Base-by-base conservation (phyloP, 1,139 yeast species). In the Zygoascus meyerae region DNA sequence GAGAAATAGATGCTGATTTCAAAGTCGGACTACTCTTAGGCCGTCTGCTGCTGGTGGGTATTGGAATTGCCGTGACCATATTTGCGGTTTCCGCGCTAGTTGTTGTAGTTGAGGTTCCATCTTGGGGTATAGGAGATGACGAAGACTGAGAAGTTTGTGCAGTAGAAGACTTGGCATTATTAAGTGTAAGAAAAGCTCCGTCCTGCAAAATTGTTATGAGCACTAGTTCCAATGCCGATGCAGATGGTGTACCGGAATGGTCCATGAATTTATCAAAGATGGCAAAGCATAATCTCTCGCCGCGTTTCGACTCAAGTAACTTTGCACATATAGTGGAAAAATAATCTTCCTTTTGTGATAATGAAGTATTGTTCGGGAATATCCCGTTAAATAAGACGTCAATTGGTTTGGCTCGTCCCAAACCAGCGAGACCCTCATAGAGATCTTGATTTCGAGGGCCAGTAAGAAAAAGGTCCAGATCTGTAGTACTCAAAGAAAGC, bases 341-440 rank as follows among this genome's bases (percentile, higher is more conserved):
- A 40, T 62, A 58, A 39, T 60, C 63, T n/a, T 58, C 51, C 7
- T 67, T 52, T 38, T 61, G 61, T 16, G 50, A 32, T 21, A 31
- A 30, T 2, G 34, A 29, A 3, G 57, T 47, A 14, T 52, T 52
- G 17, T 60, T 55, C 6, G 65, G 62, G 44, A 65, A 57, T 5
- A 66, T 48, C 2, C 65, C 60, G 46, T 62, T 54, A 44, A 60
- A 66, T 18, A 66, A 48, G 14, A 65, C 58, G 29, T 62, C 66
- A 28, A 66, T 46, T 2, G 68, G 63, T 34, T 57, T 55, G 1
- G 55, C 55, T n/a, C 63, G 56, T 49, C 52, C 58, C 36, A 58
- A 53, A 14, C 54, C 53, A 30, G 56, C 52, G 10, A 63, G 47
- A 6, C 60, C 60, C 14, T 62, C 66, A 46, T 56, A 50, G 8